Evolutionary conservation across 345 rosid species (phyloP).

Genomic region (Limnanthes douglasii): DNA sequence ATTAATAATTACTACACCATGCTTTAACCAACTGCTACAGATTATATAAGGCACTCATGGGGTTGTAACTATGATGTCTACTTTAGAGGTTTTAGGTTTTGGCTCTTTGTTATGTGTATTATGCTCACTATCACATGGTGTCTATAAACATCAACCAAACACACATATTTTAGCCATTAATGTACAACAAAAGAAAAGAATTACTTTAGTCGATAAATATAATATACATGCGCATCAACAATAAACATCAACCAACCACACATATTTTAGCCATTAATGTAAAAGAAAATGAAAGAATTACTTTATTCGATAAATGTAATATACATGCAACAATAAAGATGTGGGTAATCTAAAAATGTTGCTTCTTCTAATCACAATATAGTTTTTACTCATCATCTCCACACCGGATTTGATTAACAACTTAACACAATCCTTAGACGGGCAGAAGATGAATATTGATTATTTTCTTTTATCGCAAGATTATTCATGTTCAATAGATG

Average conservation of each 20-base stretch:
- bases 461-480: conserved; percentile 91
- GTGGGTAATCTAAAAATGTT: conserved; percentile 81
- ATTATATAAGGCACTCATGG: conserved; percentile 78
- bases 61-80: conserved; percentile 71
- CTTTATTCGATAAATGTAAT: no score
- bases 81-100: conserved; percentile 46
- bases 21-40: conserved; percentile 74
- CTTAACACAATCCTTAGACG: conserved; percentile 84
- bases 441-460: conserved; percentile 69
- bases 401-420: conserved; percentile 62
- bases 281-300: no score
- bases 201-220: no score
- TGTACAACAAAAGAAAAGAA: no score
- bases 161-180: no score
- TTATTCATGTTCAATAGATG: conserved; percentile 78
- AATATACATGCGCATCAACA: no score
- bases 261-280: no score
- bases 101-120: conserved; percentile 65
- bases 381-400: conserved; percentile 57
- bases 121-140: conserved; percentile 78
- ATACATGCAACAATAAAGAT: conserved; percentile 76
- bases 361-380: conserved; percentile 85
- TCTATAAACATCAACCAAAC: conserved; percentile 75
- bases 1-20: conserved; percentile 73
- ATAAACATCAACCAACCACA: no score